Percentiles rank a stretch among this genome's conserved stretches.
These are phyloP conservation scores for Colletotrichum tropicale DNA, from an alignment of 2,329 filamentous ascomycete species.

Conservation along the genomic window DNA sequence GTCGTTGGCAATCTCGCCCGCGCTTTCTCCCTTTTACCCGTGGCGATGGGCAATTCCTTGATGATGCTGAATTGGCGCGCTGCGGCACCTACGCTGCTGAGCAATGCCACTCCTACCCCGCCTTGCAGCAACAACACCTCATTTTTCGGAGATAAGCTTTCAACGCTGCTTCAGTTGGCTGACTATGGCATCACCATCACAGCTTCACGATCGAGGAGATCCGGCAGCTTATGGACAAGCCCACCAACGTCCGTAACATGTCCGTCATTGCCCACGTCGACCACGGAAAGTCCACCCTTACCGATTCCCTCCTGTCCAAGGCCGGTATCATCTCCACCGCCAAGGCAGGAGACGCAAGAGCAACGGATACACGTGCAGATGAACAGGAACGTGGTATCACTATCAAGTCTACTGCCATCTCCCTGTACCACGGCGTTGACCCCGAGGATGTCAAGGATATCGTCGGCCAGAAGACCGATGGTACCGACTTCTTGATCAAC, in stretches of 20 bases:
- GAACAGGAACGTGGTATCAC: constrained; percentile 99
- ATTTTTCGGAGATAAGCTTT: constrained; percentile 40
- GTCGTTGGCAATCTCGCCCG: not conserved
- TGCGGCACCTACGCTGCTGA: not conserved
- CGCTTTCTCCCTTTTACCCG: not conserved
- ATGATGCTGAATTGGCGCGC: not conserved
- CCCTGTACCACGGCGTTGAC: constrained; percentile 88
- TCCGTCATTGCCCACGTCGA: constrained; percentile 99
- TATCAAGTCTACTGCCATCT: constrained; percentile 99
- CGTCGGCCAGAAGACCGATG: constrained; percentile 82
- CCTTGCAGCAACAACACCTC: not conserved
- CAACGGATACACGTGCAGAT: constrained; percentile 95
- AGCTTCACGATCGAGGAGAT: constrained; percentile 99
- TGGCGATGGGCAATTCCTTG: not conserved
- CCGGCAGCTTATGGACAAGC: constrained; percentile 79
- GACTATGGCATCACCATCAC: constrained; percentile 52
- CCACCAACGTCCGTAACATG: constrained; percentile 88
- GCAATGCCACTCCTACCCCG: constrained; percentile 7
- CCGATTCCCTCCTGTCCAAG: constrained; percentile 98
- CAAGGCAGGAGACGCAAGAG: constrained; percentile 94
- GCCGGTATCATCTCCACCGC: constrained; percentile 99
- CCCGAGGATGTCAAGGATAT: constrained; percentile 95
- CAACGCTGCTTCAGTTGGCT: constrained; percentile 37
- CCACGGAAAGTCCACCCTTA: constrained; percentile 99
- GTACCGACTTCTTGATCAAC: constrained; percentile 99